Conservation (phyloP, 1,139 yeast genomes). For the Zygosaccharomyces pseudobailii region DNA sequence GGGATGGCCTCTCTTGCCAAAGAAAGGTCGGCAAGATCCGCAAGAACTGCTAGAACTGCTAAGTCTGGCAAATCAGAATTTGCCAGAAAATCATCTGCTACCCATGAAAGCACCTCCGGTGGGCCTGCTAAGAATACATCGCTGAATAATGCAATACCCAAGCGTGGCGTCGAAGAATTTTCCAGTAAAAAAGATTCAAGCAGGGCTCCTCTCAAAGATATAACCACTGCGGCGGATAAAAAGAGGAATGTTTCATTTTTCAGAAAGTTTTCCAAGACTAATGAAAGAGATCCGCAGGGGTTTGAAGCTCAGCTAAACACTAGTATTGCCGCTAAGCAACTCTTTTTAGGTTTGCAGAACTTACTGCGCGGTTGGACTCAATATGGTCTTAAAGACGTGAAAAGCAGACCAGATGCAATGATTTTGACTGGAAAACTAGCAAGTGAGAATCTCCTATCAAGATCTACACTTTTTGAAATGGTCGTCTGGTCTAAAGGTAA, state of each 20-base stretch:
- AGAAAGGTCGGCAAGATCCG: neutral
- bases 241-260: conserved; percentile 40
- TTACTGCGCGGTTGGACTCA: conserved; percentile 64
- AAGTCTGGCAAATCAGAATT: neutral
- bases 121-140: conserved; percentile 29
- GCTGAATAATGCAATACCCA: conserved; percentile 27
- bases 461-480: conserved; percentile 61
- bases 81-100: neutral
- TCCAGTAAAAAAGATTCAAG: conserved; percentile 2
- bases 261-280: conserved; percentile 51
- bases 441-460: conserved; percentile 56
- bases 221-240: conserved; percentile 11
- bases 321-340: conserved; percentile 40
- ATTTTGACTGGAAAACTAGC: conserved; percentile 57
- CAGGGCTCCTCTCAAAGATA: conserved; percentile 17
- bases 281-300: conserved; percentile 30
- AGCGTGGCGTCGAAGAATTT: conserved; percentile 6
- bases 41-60: neutral
- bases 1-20: neutral
- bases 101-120: neutral
- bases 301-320: conserved; percentile 26
- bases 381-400: conserved; percentile 60
- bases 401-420: conserved; percentile 42
- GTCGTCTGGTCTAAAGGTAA: conserved; percentile 39
- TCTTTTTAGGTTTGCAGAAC: conserved; percentile 60